Conservation (phyloP, 345 rosid genomes). For the Brassica juncea region DNA sequence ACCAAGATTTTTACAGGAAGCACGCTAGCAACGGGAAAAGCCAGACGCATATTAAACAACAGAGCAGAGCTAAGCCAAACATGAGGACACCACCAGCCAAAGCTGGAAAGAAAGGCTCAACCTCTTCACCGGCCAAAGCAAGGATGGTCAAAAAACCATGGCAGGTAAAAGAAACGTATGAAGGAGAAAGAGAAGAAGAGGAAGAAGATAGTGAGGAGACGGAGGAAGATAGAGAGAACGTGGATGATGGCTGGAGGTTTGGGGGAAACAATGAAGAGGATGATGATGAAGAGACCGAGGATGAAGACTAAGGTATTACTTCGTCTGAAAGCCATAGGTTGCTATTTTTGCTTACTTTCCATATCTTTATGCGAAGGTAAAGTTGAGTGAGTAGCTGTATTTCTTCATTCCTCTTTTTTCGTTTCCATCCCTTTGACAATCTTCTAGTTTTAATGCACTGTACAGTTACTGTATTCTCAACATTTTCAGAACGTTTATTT, state of each 20-base stretch:
- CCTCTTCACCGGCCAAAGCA: slow-evolving; percentile 54
- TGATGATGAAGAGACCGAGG: slow-evolving; percentile 90
- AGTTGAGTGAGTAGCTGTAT: slow-evolving; percentile 2
- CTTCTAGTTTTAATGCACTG: slow-evolving; percentile 5
- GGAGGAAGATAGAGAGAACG: slow-evolving; percentile 80
- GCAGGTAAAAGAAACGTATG: slow-evolving; percentile 68
- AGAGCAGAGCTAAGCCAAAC: slow-evolving; percentile 61
- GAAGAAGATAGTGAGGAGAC: slow-evolving; percentile 95
- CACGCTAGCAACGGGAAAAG: slow-evolving; percentile 57
- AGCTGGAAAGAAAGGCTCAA: slow-evolving; percentile 59
- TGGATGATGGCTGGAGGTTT: slow-evolving; percentile 83
- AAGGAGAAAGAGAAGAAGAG: slow-evolving; percentile 61
- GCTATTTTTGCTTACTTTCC: neutral
- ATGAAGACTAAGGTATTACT: slow-evolving; percentile 63
- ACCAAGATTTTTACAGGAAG: slow-evolving; percentile 74
- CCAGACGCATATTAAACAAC: slow-evolving; percentile 55
- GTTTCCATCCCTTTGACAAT: neutral
- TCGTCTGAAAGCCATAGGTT: neutral
- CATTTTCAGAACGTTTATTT: neutral
- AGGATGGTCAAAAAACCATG: slow-evolving; percentile 58
- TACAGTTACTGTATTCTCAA: neutral
- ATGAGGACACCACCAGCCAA: slow-evolving; percentile 70
- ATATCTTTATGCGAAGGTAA: slow-evolving; percentile 5
- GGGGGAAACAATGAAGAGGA: slow-evolving; percentile 66
- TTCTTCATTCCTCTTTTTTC: neutral